Percentiles rank a stretch among this genome's conserved stretches.
These are phyloP conservation scores for Apiotrichum montevideense DNA, from an alignment of 1,284 basidiomycete genomes.

Conservation along the genomic window DNA sequence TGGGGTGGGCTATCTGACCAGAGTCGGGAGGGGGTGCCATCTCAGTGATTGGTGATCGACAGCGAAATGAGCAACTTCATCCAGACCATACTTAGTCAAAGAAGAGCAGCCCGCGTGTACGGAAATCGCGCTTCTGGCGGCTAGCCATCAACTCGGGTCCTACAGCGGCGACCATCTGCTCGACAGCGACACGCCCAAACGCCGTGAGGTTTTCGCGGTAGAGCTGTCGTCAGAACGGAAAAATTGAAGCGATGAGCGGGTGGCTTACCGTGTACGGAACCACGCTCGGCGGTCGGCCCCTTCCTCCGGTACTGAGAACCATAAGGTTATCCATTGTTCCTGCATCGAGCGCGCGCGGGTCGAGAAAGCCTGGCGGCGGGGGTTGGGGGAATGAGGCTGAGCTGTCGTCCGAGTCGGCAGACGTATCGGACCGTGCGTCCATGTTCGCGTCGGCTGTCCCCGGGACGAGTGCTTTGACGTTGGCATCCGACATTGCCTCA, in stretches of 20 bases:
- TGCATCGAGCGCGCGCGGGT: conserved; percentile 20
- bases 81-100: not conserved
- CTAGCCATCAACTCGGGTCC: conserved; percentile 11
- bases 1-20: no score
- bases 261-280: conserved; percentile 7
- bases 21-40: no score
- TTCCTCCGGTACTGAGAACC: conserved; percentile 18
- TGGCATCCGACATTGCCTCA: not conserved
- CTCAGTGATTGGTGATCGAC: no score
- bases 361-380: conserved; percentile 38
- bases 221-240: not conserved
- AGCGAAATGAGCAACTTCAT: no score
- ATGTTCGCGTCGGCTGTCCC: not conserved
- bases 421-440: not conserved
- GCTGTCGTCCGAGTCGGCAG: conserved; percentile 7
- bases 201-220: conserved; percentile 3
- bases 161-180: conserved; percentile 12
- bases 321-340: conserved; percentile 24
- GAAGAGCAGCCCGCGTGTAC: conserved; percentile 6
- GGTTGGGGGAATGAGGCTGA: conserved; percentile 25
- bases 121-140: not conserved
- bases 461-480: not conserved
- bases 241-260: not conserved
- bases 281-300: not conserved
- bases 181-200: not conserved